Evolutionary conservation across 352 stramenopile species (phyloP).

Genomic region (Globisporangium cylindrosporum): DNA sequence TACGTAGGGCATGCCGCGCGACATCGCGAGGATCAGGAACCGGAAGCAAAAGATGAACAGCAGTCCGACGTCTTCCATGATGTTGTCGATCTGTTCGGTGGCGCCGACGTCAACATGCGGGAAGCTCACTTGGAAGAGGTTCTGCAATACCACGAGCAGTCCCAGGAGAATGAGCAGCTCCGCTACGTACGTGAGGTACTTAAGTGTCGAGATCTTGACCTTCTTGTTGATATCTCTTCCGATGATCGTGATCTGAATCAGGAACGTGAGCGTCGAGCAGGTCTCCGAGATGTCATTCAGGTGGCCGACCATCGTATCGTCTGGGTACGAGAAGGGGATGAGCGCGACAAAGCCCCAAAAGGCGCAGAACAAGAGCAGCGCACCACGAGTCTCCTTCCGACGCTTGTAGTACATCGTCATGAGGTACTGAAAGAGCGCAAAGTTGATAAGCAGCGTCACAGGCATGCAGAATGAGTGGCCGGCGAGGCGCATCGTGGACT

Average conservation of each 20-base stretch:
- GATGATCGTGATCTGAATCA: slow-evolving; percentile 37
- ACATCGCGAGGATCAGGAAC: slow-evolving; percentile 35
- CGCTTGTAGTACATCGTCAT: slow-evolving; percentile 18
- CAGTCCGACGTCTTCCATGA: slow-evolving; percentile 22
- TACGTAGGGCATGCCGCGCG: slow-evolving; percentile 24
- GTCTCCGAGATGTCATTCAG: slow-evolving; percentile 36
- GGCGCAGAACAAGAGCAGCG: slow-evolving; percentile 18
- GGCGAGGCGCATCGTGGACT: not conserved
- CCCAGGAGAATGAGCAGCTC: slow-evolving; percentile 19
- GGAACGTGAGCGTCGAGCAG: slow-evolving; percentile 27
- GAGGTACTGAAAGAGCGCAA: slow-evolving; percentile 38
- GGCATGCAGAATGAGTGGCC: slow-evolving; percentile 16
- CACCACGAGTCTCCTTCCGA: slow-evolving; percentile 2
- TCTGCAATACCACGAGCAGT: slow-evolving; percentile 15
- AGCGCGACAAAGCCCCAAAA: slow-evolving; percentile 22
- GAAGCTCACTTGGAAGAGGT: slow-evolving; percentile 13
- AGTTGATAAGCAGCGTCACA: slow-evolving; percentile 28
- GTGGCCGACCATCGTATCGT: slow-evolving; percentile 18
- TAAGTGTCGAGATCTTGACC: slow-evolving; percentile 22
- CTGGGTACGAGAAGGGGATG: slow-evolving; percentile 19
- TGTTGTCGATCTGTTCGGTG: slow-evolving; percentile 16
- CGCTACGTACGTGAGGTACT: slow-evolving; percentile 4
- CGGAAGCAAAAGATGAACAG: slow-evolving; percentile 34
- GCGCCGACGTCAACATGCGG: not conserved
- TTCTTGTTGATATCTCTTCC: slow-evolving; percentile 28